Percentiles rank a stretch among this genome's conserved stretches.
These are phyloP conservation scores for Cinchona pubescens DNA, from an alignment of 257 asterid genomes.

Conservation along the genomic window DNA sequence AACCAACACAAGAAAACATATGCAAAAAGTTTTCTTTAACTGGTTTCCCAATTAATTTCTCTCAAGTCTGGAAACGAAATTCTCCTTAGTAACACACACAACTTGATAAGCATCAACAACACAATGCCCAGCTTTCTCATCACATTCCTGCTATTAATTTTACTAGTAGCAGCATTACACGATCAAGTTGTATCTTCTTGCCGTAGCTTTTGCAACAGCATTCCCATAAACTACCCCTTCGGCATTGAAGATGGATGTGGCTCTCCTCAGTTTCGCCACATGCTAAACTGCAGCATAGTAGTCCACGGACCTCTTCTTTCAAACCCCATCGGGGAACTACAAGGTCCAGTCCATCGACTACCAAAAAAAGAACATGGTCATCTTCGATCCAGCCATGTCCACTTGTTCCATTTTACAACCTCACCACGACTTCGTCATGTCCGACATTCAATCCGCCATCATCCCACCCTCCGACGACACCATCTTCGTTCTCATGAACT, in stretches of 20 bases:
- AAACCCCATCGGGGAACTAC: conserved; percentile 85
- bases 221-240: conserved; percentile 76
- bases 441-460: conserved; percentile 65
- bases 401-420: conserved; percentile 93
- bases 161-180: background rate
- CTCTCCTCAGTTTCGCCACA: conserved; percentile 56
- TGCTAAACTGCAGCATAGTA: conserved; percentile 91
- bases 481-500: conserved; percentile 68
- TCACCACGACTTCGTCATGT: conserved; percentile 72
- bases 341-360: conserved; percentile 73
- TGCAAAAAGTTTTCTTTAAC: background rate
- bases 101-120: background rate
- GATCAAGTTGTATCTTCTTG: conserved; percentile 31
- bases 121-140: background rate
- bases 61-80: background rate
- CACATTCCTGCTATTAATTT: background rate
- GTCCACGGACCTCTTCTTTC: conserved; percentile 61
- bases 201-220: conserved; percentile 68
- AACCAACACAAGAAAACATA: background rate
- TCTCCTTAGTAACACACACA: no score
- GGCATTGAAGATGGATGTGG: conserved; percentile 93
- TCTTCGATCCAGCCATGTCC: conserved; percentile 87
- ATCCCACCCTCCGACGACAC: conserved; percentile 88
- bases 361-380: conserved; percentile 30
- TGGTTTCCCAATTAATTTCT: background rate